Conservation (phyloP, 306 rosid species). For the Sesbania bispinosa region DNA sequence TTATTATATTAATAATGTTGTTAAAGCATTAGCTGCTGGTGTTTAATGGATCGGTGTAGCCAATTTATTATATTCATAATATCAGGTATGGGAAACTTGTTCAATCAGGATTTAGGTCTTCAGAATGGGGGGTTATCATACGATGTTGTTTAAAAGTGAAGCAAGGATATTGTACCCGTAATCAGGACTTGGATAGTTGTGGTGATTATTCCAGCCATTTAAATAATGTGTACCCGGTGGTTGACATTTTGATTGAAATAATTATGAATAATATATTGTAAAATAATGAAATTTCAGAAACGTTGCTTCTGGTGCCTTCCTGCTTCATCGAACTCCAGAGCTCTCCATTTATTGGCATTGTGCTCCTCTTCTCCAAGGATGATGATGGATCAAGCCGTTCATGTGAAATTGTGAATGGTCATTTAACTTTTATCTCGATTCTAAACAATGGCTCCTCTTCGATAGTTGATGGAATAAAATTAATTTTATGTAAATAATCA, state of each 20-base stretch:
- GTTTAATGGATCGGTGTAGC: constrained; percentile 43
- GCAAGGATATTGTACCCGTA: constrained; percentile 16
- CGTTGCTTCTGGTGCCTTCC: not conserved
- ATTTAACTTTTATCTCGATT: not conserved
- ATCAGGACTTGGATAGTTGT: constrained; percentile 19
- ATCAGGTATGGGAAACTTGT: constrained; percentile 27
- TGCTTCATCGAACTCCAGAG: constrained; percentile 6
- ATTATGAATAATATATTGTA: constrained; percentile 2
- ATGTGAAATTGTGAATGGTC: not conserved
- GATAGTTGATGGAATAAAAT: not conserved
- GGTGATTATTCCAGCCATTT: constrained; percentile 24
- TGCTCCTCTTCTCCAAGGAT: constrained; percentile 12
- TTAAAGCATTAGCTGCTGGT: constrained; percentile 24
- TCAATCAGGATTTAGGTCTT: constrained; percentile 25
- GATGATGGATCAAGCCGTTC: not conserved
- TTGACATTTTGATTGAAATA: constrained; percentile 16
- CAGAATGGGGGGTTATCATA: constrained; percentile 2
- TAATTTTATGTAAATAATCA: too few relatives aligned
- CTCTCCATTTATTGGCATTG: not conserved
- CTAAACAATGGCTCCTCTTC: not conserved
- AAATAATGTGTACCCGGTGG: constrained; percentile 24
- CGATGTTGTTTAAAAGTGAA: constrained; percentile 26
- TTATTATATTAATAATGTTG: constrained; percentile 13
- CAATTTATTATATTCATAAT: constrained; percentile 21
- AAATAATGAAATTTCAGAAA: constrained; percentile 25